Conservation (phyloP, 306 rosid species). For the Fagus sylvatica region DNA sequence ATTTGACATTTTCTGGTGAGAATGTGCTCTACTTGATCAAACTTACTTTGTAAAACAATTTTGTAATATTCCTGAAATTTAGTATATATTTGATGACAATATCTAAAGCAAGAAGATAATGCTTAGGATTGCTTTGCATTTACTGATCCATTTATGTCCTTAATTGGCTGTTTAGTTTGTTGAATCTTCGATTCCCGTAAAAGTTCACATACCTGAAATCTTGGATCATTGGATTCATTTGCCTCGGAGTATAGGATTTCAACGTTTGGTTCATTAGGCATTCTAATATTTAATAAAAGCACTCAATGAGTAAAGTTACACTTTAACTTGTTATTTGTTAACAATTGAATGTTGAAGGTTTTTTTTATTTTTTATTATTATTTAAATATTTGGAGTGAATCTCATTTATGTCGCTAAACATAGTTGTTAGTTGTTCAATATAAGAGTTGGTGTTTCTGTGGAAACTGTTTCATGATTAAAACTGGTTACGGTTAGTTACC, state of each 20-base stretch:
- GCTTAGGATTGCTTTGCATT: background rate
- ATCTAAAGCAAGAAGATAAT: too few relatives aligned
- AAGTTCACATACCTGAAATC: too few relatives aligned
- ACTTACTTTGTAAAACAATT: background rate
- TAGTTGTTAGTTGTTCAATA: background rate
- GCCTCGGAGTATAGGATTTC: too few relatives aligned
- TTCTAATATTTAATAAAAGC: too few relatives aligned
- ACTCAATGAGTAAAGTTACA: background rate
- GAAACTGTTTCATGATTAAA: background rate
- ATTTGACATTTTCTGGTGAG: slow-evolving; percentile 48
- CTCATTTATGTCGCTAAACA: background rate
- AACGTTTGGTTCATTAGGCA: too few relatives aligned
- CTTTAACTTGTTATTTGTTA: background rate
- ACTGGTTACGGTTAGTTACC: background rate
- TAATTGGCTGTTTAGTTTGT: background rate
- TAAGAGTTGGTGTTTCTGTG: background rate
- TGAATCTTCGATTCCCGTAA: too few relatives aligned
- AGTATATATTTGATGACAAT: too few relatives aligned
- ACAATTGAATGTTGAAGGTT: background rate
- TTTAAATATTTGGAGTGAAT: background rate
- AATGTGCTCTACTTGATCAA: background rate
- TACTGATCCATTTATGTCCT: background rate
- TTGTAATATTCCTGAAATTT: background rate
- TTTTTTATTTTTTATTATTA: background rate
- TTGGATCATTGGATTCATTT: too few relatives aligned